phyloP scores from a whole-genome alignment of 192 early-diverging fungal genomes.

The Funneliformis geosporum region DNA sequence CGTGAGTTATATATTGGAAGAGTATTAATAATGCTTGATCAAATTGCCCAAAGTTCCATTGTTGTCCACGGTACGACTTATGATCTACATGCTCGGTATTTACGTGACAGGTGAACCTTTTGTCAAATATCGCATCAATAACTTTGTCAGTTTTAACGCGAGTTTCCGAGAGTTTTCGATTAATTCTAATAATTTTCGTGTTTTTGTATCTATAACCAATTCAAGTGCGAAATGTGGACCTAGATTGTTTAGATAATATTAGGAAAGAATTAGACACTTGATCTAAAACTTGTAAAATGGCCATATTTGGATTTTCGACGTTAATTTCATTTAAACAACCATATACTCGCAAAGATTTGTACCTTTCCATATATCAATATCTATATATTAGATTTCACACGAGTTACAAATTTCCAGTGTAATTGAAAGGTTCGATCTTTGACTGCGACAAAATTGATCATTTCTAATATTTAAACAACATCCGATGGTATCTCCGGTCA shows the following conservation, averaged over 20 bases:
- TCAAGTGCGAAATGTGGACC: background rate
- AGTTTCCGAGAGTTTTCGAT: background rate
- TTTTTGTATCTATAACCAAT: background rate
- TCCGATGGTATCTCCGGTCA: too few relatives aligned
- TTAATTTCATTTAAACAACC: too few relatives aligned
- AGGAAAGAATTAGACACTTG: background rate
- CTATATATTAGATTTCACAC: too few relatives aligned
- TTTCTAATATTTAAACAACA: too few relatives aligned
- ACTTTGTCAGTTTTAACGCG: background rate
- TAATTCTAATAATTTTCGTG: background rate
- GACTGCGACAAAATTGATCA: too few relatives aligned
- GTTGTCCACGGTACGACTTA: background rate
- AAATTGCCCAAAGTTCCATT: constrained; percentile 1
- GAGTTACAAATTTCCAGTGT: too few relatives aligned
- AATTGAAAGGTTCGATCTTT: too few relatives aligned
- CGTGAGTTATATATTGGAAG: background rate
- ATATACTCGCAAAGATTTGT: too few relatives aligned
- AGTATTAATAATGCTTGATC: background rate
- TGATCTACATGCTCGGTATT: background rate
- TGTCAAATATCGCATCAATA: background rate
- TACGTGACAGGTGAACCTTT: background rate
- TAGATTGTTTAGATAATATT: background rate
- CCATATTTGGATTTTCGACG: too few relatives aligned
- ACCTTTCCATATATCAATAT: too few relatives aligned
- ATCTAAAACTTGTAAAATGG: background rate